Evolutionary conservation across 225 moss, liverwort and hornwort species (phyloP), one percentile per base, ranked within the genome.

Genomic region (Bryoerythrophyllum caledonicum): DNA sequence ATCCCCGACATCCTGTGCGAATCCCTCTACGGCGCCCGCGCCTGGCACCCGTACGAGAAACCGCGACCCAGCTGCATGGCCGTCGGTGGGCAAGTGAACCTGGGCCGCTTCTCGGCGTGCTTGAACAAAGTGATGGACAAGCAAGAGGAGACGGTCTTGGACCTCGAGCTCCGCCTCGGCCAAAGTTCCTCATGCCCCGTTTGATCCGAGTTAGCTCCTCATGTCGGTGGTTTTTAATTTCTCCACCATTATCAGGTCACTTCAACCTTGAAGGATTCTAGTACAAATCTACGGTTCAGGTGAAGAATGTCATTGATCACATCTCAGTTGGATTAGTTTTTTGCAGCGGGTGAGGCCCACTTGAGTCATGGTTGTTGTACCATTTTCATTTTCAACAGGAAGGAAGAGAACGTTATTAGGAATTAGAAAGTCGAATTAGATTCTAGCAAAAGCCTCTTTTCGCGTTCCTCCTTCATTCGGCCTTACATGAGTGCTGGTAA

Each of bases 141-240:
- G 11, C 70, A 65, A 0, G 21, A 77, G 5, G 74, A 77, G 9
- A 46, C 76, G 4, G 65, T 8, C 44, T 1, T 86, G n/a, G 86
- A 86, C 65, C 77, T 86, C 6, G 86, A 86, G 77, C 80, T 86
- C 35, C 79, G 86, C 16, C 86, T 86, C 14, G 86, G 86, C 38
- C 85, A 70, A 58, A 59, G 76, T 44, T 64, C 76, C 53, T 70
- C 67, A 8, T 66, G 72, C 57, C 27, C 32, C 8, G 58, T 65
- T 4, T 78, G 38, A 26, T 20, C 17, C 2, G 26, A 16, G 11
- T 10, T 14, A 10, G 48, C 48, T 48, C 48, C 48, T 48, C 23
- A 7, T 48, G 48, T 67, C 20, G 49, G 49, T 49, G 67, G 44
- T 4, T 27, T n/a, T 44, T 9, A 8, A 16, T 44, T 19, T 27